Base-by-base conservation (phyloP, 139 green algal genomes). In the Deuterostichococcus epilithicus region DNA sequence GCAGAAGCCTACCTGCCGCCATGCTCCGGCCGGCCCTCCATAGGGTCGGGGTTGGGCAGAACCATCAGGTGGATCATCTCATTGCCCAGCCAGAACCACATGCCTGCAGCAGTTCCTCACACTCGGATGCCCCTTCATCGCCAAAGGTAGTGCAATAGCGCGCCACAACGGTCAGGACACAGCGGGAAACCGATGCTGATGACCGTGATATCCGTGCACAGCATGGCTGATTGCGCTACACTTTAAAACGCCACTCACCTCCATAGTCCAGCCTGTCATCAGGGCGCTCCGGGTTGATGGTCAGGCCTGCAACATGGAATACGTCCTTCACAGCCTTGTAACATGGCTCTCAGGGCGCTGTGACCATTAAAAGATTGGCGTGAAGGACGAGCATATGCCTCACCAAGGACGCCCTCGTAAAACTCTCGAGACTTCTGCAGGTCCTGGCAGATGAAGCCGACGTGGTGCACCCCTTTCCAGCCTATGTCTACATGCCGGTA, bases 31-130 rank as follows among this genome's bases (percentile, higher is more conserved):
- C 92, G 84, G 13, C 81, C 82, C 15, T 77, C 76, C 68, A 87
- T 37, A 0, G 89, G 88, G 76, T 95, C 91, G 23, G 94, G 94
- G 81, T 97, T 96, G 45, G 92, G 92, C 69, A 97, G 86, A 83
- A 96, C 93, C 94, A 98, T 98, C 0, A 95, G 83, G 86, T 97
- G 92, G 39, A 97, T 92, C 92, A 96, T 96, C 69, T 96, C 92
- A 2, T 86, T 82, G 0, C 90, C 91, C 39, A 96, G 92, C 87
- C 86, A 91, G 28, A 95, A 86, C 89, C 91, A 97, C 25, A 91
- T 90, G 28, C 92, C 92, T 33, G 52, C 52, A n/a, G n/a, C n/a
- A n/a, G n/a, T n/a, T 63, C 47, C 18, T 15, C 47, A 63, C 47
- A 63, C 20, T 63, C 47, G 20, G 20, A 37, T 70, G 23, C 28